Evolutionary conservation across 805 yeast species (phyloP), one percentile per base, ranked within the genome.

Genomic region (Candida yuanshanica): DNA sequence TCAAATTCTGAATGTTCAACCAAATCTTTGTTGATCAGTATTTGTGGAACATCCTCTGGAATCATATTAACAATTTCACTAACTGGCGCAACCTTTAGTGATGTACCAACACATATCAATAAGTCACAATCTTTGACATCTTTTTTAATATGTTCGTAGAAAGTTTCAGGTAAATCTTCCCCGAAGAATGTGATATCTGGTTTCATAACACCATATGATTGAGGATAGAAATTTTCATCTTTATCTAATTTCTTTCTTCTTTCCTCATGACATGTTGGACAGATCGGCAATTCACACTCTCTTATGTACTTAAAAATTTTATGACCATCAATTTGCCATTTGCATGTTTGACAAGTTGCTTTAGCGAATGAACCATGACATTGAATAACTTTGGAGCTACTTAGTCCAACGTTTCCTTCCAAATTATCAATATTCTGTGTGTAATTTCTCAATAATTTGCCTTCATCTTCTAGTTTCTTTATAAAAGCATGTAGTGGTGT

Each of bases 141-240:
- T 33, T 72, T 70, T 33, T 68, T 65, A 22, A 81, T 73, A 23
- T 67, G 59, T 35, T 72, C 71, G 51, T 87, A 90, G 55, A 82
- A 89, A 36, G 70, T 62, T 12, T 69, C 68, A 1, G 96, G 96
- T 43, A 89, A 66, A 13, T 80, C 77, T 59, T 89, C 96, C 13
- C 95, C 95, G 51, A 89, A 89, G 56, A 89, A 89, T 0, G 95
- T 88, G 46, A 89, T 89, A 57, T 89, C 95, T 0, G 97, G 97
- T 59, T 90, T 89, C 74, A 86, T 72, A 3, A 88, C 91, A 13
- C 96, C 96, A 56, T 63, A 77, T 8, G 83, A 73, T 51, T 76
- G 74, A 2, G 62, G 61, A 5, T 39, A 38, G 17, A 22, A 51
- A 16, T 52, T 53, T 4, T 51, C 58, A 10, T 53, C 58, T 12